Evolutionary conservation across 1,284 basidiomycete genomes (phyloP), one percentile per base, ranked within the genome.

Genomic region (Termitomyces sp.): DNA sequence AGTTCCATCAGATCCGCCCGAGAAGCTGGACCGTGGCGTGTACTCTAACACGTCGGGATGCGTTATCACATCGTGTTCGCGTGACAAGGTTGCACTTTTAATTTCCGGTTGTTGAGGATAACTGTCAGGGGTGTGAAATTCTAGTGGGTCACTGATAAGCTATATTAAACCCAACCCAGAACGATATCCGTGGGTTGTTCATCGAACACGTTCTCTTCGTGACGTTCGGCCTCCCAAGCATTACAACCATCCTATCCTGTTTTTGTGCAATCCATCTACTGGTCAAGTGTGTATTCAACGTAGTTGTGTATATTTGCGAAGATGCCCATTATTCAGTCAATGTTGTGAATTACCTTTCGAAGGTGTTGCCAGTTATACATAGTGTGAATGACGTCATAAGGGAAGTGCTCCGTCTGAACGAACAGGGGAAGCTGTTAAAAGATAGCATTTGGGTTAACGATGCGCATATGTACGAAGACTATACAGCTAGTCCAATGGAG

Each of bases 1-100:
- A 54, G 26, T 58, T 48, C n/a, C 57, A 56, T 21, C 51, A 24
- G 58, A 59, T 36, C 34, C 39, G 34, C 17, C 15, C 13, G 52
- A 46, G 36, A 53, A 45, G 42, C 26, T 39, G 17, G 39, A 17
- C 13, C n/a, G 21, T 24, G 42, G 30, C 38, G 28, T 12, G 41
- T 33, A 8, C 43, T n/a, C 33, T 13, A 13, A n/a, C 15, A 31
- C 9, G 15, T 30, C 15, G 10, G 28, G 19, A 13, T n/a, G 28
- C 5, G 10, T 26, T 12, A 10, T 30, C 28, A 13, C 15, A 31
- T 36, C 36, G 42, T 40, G 34, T 45, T n/a, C 34, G 19, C 24
- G 21, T 36, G 28, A 43, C 6, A 9, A 10, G 4, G n/a, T 19
- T 39, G 34, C 2, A n/a, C 43, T 5, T n/a, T 13, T 19, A 17